Conservation (phyloP, 768 basidiomycete genomes). For the Termitomyces eurrhizus region DNA sequence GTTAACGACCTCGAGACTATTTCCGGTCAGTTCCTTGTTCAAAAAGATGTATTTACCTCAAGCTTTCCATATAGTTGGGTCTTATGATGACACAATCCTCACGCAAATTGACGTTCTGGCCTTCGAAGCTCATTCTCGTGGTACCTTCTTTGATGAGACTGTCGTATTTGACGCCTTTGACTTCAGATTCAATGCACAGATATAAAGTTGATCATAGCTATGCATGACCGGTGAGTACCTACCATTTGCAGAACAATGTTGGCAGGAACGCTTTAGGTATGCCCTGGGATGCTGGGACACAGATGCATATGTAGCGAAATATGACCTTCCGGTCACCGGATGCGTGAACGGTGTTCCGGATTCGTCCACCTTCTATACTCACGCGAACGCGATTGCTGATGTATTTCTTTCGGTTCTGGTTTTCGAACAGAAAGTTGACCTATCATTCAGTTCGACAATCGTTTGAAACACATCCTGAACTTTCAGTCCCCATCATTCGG, state of each 20-base stretch:
- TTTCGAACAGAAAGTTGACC: background rate
- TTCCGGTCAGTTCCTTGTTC: constrained; percentile 9
- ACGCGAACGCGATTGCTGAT: constrained; percentile 22
- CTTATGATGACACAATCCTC: constrained; percentile 23
- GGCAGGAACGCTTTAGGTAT: constrained; percentile 8
- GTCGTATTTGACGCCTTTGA: background rate
- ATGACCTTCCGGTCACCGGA: constrained; percentile 18
- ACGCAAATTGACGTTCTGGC: constrained; percentile 20
- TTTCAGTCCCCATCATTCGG: constrained; percentile 22
- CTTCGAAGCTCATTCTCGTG: constrained; percentile 20
- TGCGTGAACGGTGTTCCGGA: constrained; percentile 24
- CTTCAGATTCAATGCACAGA: constrained; percentile 6
- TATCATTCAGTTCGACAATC: constrained; percentile 19
- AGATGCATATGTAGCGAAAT: constrained; percentile 23
- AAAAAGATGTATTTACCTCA: background rate
- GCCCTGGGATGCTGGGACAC: constrained; percentile 25
- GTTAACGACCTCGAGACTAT: constrained; percentile 22
- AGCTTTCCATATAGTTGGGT: constrained; percentile 15
- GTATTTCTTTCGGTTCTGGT: constrained; percentile 4
- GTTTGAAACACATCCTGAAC: constrained; percentile 22
- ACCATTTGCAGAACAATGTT: background rate
- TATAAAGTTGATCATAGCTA: constrained; percentile 24
- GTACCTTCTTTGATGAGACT: constrained; percentile 2
- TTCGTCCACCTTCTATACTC: constrained; percentile 22
- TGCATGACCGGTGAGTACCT: constrained; percentile 19